These are phyloP conservation scores for Leptomonas pyrrhocoris DNA, from an alignment of 208 protist genomes.

Conservation along the genomic window DNA sequence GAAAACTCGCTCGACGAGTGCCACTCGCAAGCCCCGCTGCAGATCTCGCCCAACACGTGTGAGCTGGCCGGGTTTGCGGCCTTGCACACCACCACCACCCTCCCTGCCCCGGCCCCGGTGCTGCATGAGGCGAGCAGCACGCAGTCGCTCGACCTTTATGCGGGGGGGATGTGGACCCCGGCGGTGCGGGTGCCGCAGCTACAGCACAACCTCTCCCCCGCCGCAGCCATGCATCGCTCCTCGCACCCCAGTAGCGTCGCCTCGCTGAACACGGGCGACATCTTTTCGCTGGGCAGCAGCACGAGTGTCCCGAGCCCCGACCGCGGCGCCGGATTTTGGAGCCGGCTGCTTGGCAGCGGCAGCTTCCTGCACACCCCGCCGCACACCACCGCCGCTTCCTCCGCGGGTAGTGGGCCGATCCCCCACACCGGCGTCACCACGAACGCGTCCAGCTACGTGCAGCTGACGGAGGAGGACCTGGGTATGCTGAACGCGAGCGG, in stretches of 20 bases:
- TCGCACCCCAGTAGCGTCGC: slow-evolving; percentile 3
- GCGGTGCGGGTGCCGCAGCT: slow-evolving; percentile 4
- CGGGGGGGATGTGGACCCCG: slow-evolving; percentile 31
- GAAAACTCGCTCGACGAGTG: slow-evolving; percentile 8
- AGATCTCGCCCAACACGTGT: neutral
- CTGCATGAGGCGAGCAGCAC: slow-evolving; percentile 24
- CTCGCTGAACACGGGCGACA: slow-evolving; percentile 21
- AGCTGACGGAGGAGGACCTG: slow-evolving; percentile 30
- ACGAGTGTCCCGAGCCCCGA: slow-evolving; percentile 7
- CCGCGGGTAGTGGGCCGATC: neutral
- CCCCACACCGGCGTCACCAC: slow-evolving; percentile 20
- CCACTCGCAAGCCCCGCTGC: neutral
- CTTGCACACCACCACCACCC: neutral
- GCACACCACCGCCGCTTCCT: slow-evolving; percentile 1
- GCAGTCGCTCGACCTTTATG: slow-evolving; percentile 30
- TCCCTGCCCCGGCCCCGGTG: neutral
- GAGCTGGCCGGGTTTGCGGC: neutral
- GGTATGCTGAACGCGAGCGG: slow-evolving; percentile 16
- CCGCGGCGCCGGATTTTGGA: slow-evolving; percentile 21
- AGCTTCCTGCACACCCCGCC: slow-evolving; percentile 15
- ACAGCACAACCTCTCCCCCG: neutral
- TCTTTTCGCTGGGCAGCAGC: slow-evolving; percentile 22
- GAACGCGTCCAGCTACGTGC: slow-evolving; percentile 28
- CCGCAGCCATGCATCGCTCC: neutral
- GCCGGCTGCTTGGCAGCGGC: slow-evolving; percentile 19